Evolutionary conservation across 2,329 filamentous ascomycete genomes (phyloP), one percentile per base, ranked within the genome.

Genomic region (Epichloe sp.): DNA sequence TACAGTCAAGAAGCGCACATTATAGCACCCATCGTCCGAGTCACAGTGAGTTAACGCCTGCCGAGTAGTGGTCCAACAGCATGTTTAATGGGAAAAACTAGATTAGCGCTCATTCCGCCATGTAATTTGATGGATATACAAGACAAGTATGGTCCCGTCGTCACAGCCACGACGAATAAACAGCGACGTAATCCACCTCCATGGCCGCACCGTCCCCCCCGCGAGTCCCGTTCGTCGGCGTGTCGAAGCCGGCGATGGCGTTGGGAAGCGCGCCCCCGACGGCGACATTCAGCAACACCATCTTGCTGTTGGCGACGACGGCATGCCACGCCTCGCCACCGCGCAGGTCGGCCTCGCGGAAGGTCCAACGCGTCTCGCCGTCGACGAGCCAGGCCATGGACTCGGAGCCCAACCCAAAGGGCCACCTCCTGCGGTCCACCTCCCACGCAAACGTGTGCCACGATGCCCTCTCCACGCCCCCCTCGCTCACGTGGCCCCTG

Each of bases 101-200:
- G 19, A 19, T 19, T 19, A 19, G 19, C 19, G 19, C 19, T 19
- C 19, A 19, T 19, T 19, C 19, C 19, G 19, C 19, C 19, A 19
- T 19, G 19, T 19, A 19, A 2, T 23, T 23, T 23, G 23, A 23
- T 8, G 26, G 7, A 10, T 31, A 10, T 8, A 31, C 26, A 31
- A 31, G 17, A 31, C 26, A 8, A 26, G 11, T 35, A 35, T 5
- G 0, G 36, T 7, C 36, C 12, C 11, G 36, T 14, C 35, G 11
- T 41, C 42, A 41, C 36, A 5, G 36, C 26, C 10, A 2, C n/a
- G 17, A 5, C 15, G n/a, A 41, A 41, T 62, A 70, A 14, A 67
- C 65, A n/a, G 61, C 66, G 17, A 71, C 66, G 53, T 70, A 70
- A 43, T 67, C 63, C 17, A 71, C 59, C 54, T 71, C 65, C 64